phyloP scores from a whole-genome alignment of 129 eudicot genomes.

The Centrapalus pauciflorus region DNA sequence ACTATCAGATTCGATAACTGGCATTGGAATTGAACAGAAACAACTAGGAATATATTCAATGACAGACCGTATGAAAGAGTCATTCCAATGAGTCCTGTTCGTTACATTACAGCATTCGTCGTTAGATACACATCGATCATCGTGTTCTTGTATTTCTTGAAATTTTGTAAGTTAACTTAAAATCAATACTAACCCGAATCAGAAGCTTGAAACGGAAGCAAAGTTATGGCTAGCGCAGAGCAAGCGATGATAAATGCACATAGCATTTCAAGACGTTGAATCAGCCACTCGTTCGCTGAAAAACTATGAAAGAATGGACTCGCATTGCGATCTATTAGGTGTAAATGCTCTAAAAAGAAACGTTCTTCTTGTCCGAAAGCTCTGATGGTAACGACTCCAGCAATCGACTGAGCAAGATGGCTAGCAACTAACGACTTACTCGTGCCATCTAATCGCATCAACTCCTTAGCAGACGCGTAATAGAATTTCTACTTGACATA shows the following conservation, averaged over 20 bases:
- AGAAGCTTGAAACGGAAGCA: conserved; percentile 45
- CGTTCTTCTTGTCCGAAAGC: conserved; percentile 69
- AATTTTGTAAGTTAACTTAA: neutral
- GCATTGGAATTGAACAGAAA: conserved; percentile 41
- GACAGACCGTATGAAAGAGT: conserved; percentile 71
- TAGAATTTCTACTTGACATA: conserved; percentile 41
- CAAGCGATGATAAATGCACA: conserved; percentile 52
- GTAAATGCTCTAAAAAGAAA: conserved; percentile 40
- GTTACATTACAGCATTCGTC: neutral
- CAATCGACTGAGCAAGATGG: conserved; percentile 63
- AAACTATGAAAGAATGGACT: conserved; percentile 60
- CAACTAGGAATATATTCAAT: conserved; percentile 39
- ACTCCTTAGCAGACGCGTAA: conserved; percentile 64
- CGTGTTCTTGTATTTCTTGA: neutral
- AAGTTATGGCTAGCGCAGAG: conserved; percentile 51
- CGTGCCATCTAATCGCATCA: conserved; percentile 76
- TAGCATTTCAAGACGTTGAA: conserved; percentile 58
- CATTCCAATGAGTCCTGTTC: conserved; percentile 75
- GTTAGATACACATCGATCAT: neutral
- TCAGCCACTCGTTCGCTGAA: conserved; percentile 77
- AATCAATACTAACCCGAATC: conserved; percentile 46
- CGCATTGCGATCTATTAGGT: conserved; percentile 55
- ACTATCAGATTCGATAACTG: conserved; percentile 47
- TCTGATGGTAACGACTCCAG: conserved; percentile 71
- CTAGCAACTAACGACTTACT: conserved; percentile 66